Conservation (phyloP, 176 grass and related monocot genomes). For the Rhynchospora pubera region DNA sequence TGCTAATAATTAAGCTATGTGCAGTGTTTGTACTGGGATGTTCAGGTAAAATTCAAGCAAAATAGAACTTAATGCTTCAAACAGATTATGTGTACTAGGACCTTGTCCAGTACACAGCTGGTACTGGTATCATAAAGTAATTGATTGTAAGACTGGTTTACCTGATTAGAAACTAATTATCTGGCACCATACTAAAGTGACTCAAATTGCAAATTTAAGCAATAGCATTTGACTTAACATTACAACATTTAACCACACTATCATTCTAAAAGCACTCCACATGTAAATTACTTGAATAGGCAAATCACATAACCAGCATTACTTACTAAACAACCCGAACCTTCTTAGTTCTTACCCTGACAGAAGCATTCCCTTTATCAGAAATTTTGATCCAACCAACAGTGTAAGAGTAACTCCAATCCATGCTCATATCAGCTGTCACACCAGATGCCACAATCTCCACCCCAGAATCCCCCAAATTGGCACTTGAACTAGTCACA, state of each 20-base stretch:
- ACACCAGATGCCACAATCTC: conserved; percentile 60
- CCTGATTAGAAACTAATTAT: neutral
- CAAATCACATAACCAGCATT: neutral
- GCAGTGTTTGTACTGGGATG: neutral
- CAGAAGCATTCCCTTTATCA: conserved; percentile 51
- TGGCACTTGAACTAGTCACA: conserved; percentile 48
- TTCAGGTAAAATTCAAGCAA: neutral
- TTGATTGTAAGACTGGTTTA: neutral
- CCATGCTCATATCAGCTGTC: conserved; percentile 62
- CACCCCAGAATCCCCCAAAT: conserved; percentile 35
- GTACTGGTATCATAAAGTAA: too few relatives aligned
- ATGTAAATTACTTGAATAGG: neutral
- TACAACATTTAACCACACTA: neutral
- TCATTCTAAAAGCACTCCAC: neutral
- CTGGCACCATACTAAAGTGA: neutral
- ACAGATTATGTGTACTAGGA: neutral
- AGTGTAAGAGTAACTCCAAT: conserved; percentile 66
- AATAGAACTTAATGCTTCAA: neutral
- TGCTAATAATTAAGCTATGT: neutral
- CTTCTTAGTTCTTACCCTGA: conserved; percentile 51
- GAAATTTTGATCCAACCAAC: conserved; percentile 55
- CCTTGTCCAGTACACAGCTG: neutral
- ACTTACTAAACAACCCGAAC: neutral
- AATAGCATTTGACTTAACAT: neutral
- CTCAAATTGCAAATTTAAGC: neutral